Base-by-base conservation (phyloP, 73 alveolate species). In the Uronychia setigera region DNA sequence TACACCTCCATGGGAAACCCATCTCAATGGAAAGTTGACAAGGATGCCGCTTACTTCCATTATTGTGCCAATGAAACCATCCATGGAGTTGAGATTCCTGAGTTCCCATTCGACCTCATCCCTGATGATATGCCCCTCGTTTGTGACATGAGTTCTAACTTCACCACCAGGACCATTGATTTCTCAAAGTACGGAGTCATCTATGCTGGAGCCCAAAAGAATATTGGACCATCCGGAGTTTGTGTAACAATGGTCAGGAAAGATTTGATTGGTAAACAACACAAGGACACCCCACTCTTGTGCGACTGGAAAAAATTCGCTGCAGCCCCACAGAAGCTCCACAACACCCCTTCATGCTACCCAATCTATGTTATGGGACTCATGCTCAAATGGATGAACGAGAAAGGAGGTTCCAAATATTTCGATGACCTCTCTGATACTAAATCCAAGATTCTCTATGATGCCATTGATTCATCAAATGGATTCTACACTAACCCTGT, bases 41-140 rank as follows among this genome's bases (percentile, higher is more conserved):
- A 84, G 34, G 95, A 89, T 59, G 94, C 93, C 26, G 92, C 97
- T 26, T 96, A 89, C 85, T 90, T 96, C 92, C 94, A 87, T 85
- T 96, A 93, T 90, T 89, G 96, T n/a, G 97, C 91, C 92, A 94
- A 94, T 76, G 99, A 96, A 81, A 94, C 97, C 31, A 89, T 90
- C 77, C 92, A 96, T 80, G 99, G 99, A 35, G 95, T 96, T 30
- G 98, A 95, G 84, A 80, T 94, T 80, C 28, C 90, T 28, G 88
- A 91, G 79, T 91, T 94, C 90, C 95, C 95, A 11, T 94, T 78
- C 78, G 95, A 91, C 0, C 89, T 87, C 46, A 46, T 94, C 29
- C 90, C 90, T 26, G 59, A 78, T 58, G 96, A 89, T 77, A 78
- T 79, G 92, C 87, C 95, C 19, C 78, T 94, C 28, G 90, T 88